phyloP scores from a whole-genome alignment of 1,284 basidiomycete species.

The Sanghuangporus weigelae region DNA sequence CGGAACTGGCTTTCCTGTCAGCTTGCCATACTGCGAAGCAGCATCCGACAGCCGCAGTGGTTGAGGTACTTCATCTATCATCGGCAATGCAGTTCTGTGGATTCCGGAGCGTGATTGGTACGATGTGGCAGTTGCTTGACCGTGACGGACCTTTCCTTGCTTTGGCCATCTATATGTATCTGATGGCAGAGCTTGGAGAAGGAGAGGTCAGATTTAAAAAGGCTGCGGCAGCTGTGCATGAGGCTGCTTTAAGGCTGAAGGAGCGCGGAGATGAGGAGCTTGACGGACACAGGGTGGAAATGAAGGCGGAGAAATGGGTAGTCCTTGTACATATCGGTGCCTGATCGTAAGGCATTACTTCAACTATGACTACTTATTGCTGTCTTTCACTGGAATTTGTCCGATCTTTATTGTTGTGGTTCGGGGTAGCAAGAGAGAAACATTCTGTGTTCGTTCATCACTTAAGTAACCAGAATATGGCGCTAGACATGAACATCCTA shows the following conservation, averaged over 20 bases:
- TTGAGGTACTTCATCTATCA: conserved; percentile 33
- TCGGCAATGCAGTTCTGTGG: conserved; percentile 32
- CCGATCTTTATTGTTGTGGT: too few relatives aligned
- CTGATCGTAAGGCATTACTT: background rate
- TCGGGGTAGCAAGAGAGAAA: too few relatives aligned
- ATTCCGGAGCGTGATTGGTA: conserved; percentile 34
- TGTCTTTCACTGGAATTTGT: too few relatives aligned
- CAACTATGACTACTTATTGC: too few relatives aligned
- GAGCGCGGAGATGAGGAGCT: background rate
- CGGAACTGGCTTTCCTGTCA: conserved; percentile 33
- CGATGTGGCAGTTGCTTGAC: conserved; percentile 33
- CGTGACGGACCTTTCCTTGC: conserved; percentile 19
- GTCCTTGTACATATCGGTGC: background rate
- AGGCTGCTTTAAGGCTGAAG: background rate
- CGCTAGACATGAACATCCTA: too few relatives aligned
- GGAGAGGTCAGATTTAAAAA: background rate
- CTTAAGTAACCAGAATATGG: too few relatives aligned
- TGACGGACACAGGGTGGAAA: background rate
- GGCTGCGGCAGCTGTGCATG: background rate
- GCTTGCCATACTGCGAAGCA: conserved; percentile 26
- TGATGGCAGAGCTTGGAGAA: background rate
- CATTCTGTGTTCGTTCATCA: too few relatives aligned
- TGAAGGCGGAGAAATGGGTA: background rate
- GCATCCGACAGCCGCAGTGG: conserved; percentile 13
- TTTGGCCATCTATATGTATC: background rate